Evolutionary conservation across 257 asterid genomes (phyloP).

Genomic region (Euphrasia confusa): DNA sequence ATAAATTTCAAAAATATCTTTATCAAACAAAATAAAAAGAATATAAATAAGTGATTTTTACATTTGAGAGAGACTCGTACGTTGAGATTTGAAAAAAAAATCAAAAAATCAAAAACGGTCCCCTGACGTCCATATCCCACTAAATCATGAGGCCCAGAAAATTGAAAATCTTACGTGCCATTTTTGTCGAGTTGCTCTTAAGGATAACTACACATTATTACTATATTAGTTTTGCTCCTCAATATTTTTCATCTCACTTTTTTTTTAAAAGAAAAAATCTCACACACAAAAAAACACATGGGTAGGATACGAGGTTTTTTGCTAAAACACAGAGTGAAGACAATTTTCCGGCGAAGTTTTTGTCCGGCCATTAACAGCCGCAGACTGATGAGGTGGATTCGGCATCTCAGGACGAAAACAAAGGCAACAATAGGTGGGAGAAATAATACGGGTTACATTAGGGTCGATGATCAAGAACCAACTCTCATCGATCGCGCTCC

Average conservation of each 20-base stretch:
- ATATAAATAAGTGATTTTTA: too few relatives aligned
- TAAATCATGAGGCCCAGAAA: neutral
- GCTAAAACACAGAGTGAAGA: conserved; percentile 40
- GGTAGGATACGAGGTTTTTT: conserved; percentile 47
- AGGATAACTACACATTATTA: neutral
- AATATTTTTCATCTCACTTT: too few relatives aligned
- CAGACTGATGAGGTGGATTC: conserved; percentile 41
- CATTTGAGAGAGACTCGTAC: neutral
- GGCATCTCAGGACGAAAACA: conserved; percentile 36
- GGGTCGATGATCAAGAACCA: conserved; percentile 46
- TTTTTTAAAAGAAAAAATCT: neutral
- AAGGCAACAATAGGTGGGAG: conserved; percentile 29
- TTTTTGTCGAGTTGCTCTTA: too few relatives aligned
- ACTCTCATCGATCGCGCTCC: conserved; percentile 35
- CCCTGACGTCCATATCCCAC: neutral
- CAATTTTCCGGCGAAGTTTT: conserved; percentile 26
- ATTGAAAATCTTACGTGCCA: neutral
- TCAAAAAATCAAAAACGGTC: too few relatives aligned
- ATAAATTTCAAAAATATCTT: neutral
- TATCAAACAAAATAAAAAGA: too few relatives aligned
- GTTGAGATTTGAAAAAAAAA: neutral
- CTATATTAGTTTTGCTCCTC: too few relatives aligned
- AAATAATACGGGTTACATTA: conserved; percentile 20
- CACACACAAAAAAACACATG: conserved; percentile 23
- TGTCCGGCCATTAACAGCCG: conserved; percentile 24